phyloP scores from a whole-genome alignment of 1,139 yeast genomes.

The Yamadazyma sp. region DNA sequence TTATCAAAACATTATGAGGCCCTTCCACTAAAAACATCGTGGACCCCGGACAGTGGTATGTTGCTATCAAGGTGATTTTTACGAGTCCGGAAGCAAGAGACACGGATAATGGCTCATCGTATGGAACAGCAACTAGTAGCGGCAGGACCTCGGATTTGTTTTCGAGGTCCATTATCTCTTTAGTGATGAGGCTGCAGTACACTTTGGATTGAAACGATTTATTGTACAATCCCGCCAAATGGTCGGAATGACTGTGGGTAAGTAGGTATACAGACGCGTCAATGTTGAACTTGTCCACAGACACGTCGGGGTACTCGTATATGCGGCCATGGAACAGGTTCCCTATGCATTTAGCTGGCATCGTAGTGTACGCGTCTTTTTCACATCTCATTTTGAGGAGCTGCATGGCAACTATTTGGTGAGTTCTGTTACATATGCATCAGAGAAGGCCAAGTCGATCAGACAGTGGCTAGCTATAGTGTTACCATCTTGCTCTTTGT shows the following conservation, averaged over 20 bases:
- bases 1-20: slow-evolving; percentile 39
- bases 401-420: no score
- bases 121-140: slow-evolving; percentile 21
- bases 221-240: slow-evolving; percentile 48
- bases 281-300: slow-evolving; percentile 46
- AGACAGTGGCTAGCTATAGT: no score
- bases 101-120: slow-evolving; percentile 25
- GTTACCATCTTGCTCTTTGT: no score
- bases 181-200: slow-evolving; percentile 52
- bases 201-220: slow-evolving; percentile 41
- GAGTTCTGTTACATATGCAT: no score
- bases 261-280: slow-evolving; percentile 33
- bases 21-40: slow-evolving; percentile 54
- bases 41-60: slow-evolving; percentile 67
- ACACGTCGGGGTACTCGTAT: slow-evolving; percentile 34
- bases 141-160: slow-evolving; percentile 22
- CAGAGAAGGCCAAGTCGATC: no score
- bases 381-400: no score
- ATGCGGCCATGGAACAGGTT: slow-evolving; percentile 1
- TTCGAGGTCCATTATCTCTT: slow-evolving; percentile 27
- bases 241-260: slow-evolving; percentile 61
- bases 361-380: slow-evolving; percentile 1
- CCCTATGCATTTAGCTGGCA: not conserved
- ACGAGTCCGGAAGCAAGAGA: slow-evolving; percentile 16
- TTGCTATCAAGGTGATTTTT: slow-evolving; percentile 30